A percentile compares a stretch with the other conserved stretches of the same genome.
Evolutionary conservation across 768 basidiomycete genomes (phyloP).

Genomic region (Phanerodontia chrysosporium): DNA sequence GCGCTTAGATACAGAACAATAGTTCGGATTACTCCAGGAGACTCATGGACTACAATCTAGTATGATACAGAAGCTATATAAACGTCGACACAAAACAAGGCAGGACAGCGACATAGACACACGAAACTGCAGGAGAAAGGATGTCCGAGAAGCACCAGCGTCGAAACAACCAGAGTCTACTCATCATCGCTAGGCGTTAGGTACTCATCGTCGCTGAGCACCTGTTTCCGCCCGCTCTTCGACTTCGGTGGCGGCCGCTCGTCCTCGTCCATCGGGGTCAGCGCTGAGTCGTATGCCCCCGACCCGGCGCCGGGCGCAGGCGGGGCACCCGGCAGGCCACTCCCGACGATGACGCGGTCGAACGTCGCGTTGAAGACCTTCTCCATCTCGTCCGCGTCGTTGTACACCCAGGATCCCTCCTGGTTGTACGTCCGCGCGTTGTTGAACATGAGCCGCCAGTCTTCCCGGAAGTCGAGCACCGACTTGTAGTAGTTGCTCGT

Average conservation of each 20-base stretch:
- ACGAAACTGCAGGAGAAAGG: background rate
- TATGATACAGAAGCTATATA: slow-evolving; percentile 4
- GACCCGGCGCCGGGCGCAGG: slow-evolving; percentile 32
- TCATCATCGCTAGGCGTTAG: slow-evolving; percentile 78
- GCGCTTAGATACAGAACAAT: background rate
- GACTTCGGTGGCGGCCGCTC: slow-evolving; percentile 50
- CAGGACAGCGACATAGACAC: background rate
- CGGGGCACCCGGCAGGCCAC: slow-evolving; percentile 73
- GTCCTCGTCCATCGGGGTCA: slow-evolving; percentile 81
- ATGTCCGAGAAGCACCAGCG: background rate
- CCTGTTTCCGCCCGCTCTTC: slow-evolving; percentile 63
- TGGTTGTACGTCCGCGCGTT: slow-evolving; percentile 94
- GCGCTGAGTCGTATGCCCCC: slow-evolving; percentile 58
- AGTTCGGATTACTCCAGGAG: background rate
- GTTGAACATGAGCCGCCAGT: slow-evolving; percentile 89
- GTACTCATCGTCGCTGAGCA: slow-evolving; percentile 64
- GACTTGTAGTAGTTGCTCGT: slow-evolving; percentile 67
- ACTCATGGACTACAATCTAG: background rate
- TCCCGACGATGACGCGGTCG: slow-evolving; percentile 57
- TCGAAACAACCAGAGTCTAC: too few relatives aligned
- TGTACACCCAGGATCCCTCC: slow-evolving; percentile 92
- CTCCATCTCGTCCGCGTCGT: slow-evolving; percentile 93
- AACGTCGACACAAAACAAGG: background rate
- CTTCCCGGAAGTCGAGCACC: slow-evolving; percentile 65
- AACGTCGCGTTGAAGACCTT: slow-evolving; percentile 77